Evolutionary conservation across 306 rosid species (phyloP).

Genomic region (Amphicarpaea edgeworthii): DNA sequence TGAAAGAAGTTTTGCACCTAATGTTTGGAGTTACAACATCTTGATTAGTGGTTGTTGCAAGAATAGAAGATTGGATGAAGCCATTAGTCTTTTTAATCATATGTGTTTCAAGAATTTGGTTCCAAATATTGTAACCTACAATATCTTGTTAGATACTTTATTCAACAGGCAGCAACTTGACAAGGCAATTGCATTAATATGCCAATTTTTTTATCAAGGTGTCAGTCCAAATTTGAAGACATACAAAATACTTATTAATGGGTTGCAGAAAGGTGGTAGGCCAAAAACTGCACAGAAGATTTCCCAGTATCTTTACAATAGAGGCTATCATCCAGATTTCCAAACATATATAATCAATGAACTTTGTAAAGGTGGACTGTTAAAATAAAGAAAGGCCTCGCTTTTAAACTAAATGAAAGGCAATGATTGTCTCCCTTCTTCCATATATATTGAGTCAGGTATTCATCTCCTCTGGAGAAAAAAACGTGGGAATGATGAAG

Average conservation of each 20-base stretch:
- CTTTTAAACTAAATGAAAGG: not conserved
- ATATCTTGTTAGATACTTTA: slow-evolving; percentile 28
- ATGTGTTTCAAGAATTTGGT: slow-evolving; percentile 22
- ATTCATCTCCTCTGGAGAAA: not conserved
- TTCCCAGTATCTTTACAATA: slow-evolving; percentile 17
- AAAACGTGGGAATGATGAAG: not conserved
- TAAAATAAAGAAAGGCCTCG: not conserved
- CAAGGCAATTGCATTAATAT: slow-evolving; percentile 16
- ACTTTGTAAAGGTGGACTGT: slow-evolving; percentile 12
- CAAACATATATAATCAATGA: slow-evolving; percentile 12
- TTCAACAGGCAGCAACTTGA: slow-evolving; percentile 8
- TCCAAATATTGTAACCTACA: slow-evolving; percentile 20
- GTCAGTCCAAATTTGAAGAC: slow-evolving; percentile 2
- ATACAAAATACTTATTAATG: slow-evolving; percentile 31
- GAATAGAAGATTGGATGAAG: slow-evolving; percentile 31
- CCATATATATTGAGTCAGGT: not conserved
- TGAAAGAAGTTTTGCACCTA: slow-evolving; percentile 8
- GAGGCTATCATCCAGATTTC: slow-evolving; percentile 20
- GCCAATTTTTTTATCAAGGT: not conserved
- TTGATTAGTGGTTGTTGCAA: slow-evolving; percentile 31
- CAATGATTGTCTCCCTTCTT: not conserved
- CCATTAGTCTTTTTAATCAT: not conserved
- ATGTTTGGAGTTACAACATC: slow-evolving; percentile 35
- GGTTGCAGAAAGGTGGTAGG: slow-evolving; percentile 21
- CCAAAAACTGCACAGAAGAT: slow-evolving; percentile 29